Conservation (phyloP, 1,284 basidiomycete species). For the Microbotryum scabiosae region DNA sequence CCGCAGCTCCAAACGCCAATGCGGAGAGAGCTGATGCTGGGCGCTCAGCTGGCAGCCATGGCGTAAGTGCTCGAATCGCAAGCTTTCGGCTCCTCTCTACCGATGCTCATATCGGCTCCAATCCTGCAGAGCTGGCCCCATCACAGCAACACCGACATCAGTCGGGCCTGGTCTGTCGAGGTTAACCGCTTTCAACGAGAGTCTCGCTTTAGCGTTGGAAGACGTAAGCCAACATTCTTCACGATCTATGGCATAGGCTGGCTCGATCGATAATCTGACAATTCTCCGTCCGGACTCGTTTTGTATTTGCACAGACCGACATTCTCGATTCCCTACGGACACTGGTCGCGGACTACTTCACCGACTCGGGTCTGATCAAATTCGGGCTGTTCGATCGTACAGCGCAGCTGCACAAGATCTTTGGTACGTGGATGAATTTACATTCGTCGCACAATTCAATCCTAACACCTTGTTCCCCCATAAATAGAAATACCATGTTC, state of each 20-base stretch:
- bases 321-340: conserved; percentile 14
- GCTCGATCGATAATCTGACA: neutral
- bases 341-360: conserved; percentile 25
- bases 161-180: conserved; percentile 15
- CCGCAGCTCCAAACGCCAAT: neutral
- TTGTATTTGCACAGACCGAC: conserved; percentile 2
- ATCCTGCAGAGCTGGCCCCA: conserved; percentile 16
- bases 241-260: neutral
- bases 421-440: conserved; percentile 8
- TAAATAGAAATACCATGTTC: conserved; percentile 27
- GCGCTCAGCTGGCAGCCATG: conserved; percentile 16
- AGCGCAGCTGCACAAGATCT: conserved; percentile 21
- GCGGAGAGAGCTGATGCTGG: neutral
- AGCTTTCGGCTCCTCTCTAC: too few relatives aligned
- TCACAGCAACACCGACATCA: conserved; percentile 18
- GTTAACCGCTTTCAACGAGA: conserved; percentile 19
- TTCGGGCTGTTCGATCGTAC: conserved; percentile 21
- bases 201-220: conserved; percentile 12
- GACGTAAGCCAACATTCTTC: too few relatives aligned
- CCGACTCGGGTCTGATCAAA: conserved; percentile 27
- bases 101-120: neutral
- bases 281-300: neutral
- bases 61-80: conserved; percentile 11
- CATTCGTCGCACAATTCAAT: too few relatives aligned
- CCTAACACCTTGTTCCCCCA: too few relatives aligned